Conservation (phyloP, 495 filamentous ascomycete genomes). For the Penicillium atrosanguineum region DNA sequence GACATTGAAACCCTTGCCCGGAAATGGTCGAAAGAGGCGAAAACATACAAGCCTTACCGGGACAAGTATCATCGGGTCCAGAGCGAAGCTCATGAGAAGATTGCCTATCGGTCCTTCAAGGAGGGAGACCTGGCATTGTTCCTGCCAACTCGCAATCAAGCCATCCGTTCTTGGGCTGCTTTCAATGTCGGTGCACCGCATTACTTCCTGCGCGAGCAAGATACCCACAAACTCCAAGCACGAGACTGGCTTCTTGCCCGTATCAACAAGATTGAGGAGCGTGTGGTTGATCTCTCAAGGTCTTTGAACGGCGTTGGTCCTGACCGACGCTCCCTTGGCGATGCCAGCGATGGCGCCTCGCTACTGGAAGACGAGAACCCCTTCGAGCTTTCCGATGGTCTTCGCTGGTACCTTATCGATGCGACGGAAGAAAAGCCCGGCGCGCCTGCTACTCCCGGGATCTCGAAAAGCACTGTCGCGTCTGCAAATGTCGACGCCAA, state of each 20-base stretch:
- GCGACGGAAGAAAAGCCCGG: conserved; percentile 91
- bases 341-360: conserved; percentile 54
- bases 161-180: conserved; percentile 92
- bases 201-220: conserved; percentile 93
- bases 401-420: conserved; percentile 95
- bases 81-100: conserved; percentile 90
- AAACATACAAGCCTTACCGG: conserved; percentile 76
- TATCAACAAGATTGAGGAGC: conserved; percentile 87
- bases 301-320: conserved; percentile 57
- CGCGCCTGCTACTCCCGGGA: conserved; percentile 86
- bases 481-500: conserved; percentile 84
- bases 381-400: conserved; percentile 91
- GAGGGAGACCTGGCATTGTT: conserved; percentile 95
- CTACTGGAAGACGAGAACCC: conserved; percentile 93
- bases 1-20: conserved; percentile 86
- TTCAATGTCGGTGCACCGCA: conserved; percentile 98
- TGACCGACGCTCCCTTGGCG: conserved; percentile 54
- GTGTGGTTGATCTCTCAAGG: conserved; percentile 88
- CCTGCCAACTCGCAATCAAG: conserved; percentile 89
- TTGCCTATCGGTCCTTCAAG: conserved; percentile 95
- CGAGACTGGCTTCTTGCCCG: conserved; percentile 94
- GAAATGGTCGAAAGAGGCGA: conserved; percentile 85
- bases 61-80: conserved; percentile 84
- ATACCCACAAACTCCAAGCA: conserved; percentile 74
- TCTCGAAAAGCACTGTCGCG: conserved; percentile 86